Percentiles rank a stretch among this genome's conserved stretches.
These are phyloP conservation scores for Phytophthora pinifolia DNA, from an alignment of 352 stramenopile species.

Conservation along the genomic window DNA sequence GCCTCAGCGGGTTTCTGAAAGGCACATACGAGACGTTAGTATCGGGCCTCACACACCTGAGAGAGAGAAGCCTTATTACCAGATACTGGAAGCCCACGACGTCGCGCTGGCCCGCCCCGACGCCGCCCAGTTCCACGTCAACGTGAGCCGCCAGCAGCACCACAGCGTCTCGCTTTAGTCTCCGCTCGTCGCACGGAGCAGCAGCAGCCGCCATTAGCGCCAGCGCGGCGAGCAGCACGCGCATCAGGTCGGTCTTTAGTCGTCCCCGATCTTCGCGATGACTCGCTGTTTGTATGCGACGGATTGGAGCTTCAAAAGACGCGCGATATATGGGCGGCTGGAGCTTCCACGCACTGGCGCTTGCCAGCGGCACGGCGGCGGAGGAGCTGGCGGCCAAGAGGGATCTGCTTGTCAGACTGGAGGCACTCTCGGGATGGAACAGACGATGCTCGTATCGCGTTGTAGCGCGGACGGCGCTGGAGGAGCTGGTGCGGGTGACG, in stretches of 20 bases:
- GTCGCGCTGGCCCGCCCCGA: conserved; percentile 43
- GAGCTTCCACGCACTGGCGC: conserved; percentile 52
- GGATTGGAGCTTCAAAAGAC: conserved; percentile 3
- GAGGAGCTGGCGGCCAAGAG: conserved; percentile 29
- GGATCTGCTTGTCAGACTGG: conserved; percentile 34
- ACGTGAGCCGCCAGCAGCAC: conserved; percentile 45
- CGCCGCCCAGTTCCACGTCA: conserved; percentile 73
- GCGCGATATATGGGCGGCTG: conserved; percentile 24
- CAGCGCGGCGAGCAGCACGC: conserved; percentile 5
- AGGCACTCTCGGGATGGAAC: conserved; percentile 27
- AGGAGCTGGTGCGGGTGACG: conserved; percentile 24
- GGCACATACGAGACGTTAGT: conserved; percentile 5
- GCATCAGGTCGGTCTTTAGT: conserved; percentile 2
- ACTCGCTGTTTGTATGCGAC: neutral
- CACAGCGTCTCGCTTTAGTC: conserved; percentile 46
- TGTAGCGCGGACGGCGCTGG: conserved; percentile 40
- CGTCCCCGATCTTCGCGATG: too few relatives aligned
- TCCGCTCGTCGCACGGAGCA: conserved; percentile 45
- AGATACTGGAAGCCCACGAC: conserved; percentile 80
- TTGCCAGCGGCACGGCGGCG: conserved; percentile 42
- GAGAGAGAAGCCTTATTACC: conserved; percentile 22
- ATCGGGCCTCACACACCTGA: too few relatives aligned
- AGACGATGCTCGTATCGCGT: conserved; percentile 45
- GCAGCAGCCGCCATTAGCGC: conserved; percentile 6
- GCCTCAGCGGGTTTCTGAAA: conserved; percentile 69